Evolutionary conservation across 257 asterid genomes (phyloP).

Genomic region (Solanum microdontum): DNA sequence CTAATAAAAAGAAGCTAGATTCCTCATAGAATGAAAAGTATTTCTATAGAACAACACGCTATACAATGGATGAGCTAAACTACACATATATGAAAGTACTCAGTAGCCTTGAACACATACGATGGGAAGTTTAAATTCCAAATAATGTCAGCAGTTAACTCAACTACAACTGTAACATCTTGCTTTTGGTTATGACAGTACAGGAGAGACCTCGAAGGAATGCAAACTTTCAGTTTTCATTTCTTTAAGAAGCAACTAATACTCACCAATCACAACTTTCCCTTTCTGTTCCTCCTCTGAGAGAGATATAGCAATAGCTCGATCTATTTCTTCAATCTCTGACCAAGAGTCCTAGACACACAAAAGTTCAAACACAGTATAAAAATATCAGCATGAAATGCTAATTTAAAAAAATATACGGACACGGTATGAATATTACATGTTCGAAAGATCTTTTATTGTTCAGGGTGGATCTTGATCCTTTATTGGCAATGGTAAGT

Average conservation of each 20-base stretch:
- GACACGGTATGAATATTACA: neutral
- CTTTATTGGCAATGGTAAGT: neutral
- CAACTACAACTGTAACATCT: neutral
- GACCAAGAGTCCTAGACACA: constrained; percentile 35
- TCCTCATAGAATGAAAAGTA: neutral
- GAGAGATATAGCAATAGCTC: constrained; percentile 77
- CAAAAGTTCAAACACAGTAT: neutral
- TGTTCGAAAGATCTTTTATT: neutral
- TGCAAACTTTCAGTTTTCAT: neutral
- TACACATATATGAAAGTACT: neutral
- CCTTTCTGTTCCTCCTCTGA: constrained; percentile 64
- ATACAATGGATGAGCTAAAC: neutral
- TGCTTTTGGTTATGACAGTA: neutral
- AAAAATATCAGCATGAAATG: neutral
- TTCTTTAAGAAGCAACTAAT: neutral
- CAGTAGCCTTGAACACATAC: neutral
- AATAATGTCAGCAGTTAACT: neutral
- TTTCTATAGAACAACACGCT: neutral
- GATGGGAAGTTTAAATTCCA: neutral
- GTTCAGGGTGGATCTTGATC: neutral
- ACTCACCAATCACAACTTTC: constrained; percentile 41
- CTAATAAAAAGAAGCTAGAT: neutral
- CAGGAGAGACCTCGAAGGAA: neutral
- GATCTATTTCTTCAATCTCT: constrained; percentile 68
- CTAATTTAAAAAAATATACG: neutral